Percentiles rank a stretch among this genome's conserved stretches.
Evolutionary conservation across 495 filamentous ascomycete species (phyloP).

Genomic region (Terfezia claveryi): DNA sequence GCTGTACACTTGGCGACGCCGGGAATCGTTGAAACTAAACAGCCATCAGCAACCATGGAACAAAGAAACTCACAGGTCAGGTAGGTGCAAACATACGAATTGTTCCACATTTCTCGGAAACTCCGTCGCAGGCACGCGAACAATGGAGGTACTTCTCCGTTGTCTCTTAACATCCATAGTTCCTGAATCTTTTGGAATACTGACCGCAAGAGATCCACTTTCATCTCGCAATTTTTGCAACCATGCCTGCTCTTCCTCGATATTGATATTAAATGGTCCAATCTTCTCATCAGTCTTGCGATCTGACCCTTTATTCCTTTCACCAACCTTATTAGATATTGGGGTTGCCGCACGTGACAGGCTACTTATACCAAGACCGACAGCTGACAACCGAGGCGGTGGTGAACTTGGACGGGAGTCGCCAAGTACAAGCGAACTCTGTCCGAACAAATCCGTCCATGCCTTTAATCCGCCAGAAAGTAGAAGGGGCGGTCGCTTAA

Average conservation of each 20-base stretch:
- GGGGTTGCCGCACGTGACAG: too few species aligned
- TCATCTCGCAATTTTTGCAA: constrained; percentile 24
- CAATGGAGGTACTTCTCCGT: constrained; percentile 28
- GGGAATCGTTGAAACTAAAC: constrained; percentile 16
- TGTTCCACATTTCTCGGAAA: constrained; percentile 17
- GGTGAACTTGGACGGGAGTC: not conserved
- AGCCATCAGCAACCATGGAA: too few species aligned
- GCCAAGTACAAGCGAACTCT: constrained; percentile 31
- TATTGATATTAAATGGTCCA: constrained; percentile 1
- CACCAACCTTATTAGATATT: too few species aligned
- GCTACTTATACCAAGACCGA: not conserved
- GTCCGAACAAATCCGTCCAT: constrained; percentile 61
- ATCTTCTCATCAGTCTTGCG: too few species aligned
- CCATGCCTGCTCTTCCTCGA: constrained; percentile 26
- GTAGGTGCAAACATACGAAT: constrained; percentile 11
- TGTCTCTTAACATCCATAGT: constrained; percentile 12
- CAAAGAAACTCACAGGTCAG: not conserved
- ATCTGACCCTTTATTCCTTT: too few species aligned
- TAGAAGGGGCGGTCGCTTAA: constrained; percentile 49
- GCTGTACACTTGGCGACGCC: constrained; percentile 9
- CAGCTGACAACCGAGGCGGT: not conserved
- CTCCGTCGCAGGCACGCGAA: constrained; percentile 3
- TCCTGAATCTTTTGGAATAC: constrained; percentile 9
- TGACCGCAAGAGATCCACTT: constrained; percentile 12
- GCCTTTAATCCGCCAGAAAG: constrained; percentile 63